Base-by-base conservation (phyloP, 2,329 filamentous ascomycete species). In the Orbilia javanica region DNA sequence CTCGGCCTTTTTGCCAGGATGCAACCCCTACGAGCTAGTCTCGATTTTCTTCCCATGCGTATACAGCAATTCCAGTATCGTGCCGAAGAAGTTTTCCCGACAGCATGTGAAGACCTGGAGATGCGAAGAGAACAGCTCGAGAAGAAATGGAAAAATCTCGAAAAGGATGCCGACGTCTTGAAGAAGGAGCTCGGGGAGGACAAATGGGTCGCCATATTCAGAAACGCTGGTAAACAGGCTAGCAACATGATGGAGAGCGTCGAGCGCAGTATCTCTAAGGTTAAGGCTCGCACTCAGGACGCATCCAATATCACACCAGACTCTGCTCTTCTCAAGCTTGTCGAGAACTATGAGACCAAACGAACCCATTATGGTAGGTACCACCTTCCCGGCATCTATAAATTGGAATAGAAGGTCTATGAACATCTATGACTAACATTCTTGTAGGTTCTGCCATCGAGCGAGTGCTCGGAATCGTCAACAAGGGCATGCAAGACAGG, bases 191-290 rank as follows among this genome's bases (percentile, higher is more conserved):
- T 99, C 3, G 94, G 94, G 29, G 96, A 99, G 83, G 96, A 99
- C 83, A 91, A 94, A 71, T 99, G 96, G 96, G 91, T 99, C 50
- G 88, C 96, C 66, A 94, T 98, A 39, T 99, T 99, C 86, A 90
- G 95, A 71, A 95, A 96, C 80, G 96, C 96, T 15, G 94, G 94
- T 13, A 82, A 80, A 42, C 81, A 82, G 66, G 95, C 96, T 3
- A 90, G 96, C 81, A 97, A 97, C 86, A 97, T 99, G 94, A 95
- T 93, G 83, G 93, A 97, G 81, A 97, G 94, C 2, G 93, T 98
- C 22, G 93, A 96, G 83, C 89, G 95, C 80, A 97, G 94, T 83
- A 89, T 96, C 74, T 85, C 87, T 55, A 97, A 97, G 84, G 87
- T 99, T 39, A 90, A 89, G 79, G 63, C 63, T 36, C 67, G 68